Evolutionary conservation across 305 asterid species (phyloP), one percentile per base, ranked within the genome.

Genomic region (Fraxinus dipetala): DNA sequence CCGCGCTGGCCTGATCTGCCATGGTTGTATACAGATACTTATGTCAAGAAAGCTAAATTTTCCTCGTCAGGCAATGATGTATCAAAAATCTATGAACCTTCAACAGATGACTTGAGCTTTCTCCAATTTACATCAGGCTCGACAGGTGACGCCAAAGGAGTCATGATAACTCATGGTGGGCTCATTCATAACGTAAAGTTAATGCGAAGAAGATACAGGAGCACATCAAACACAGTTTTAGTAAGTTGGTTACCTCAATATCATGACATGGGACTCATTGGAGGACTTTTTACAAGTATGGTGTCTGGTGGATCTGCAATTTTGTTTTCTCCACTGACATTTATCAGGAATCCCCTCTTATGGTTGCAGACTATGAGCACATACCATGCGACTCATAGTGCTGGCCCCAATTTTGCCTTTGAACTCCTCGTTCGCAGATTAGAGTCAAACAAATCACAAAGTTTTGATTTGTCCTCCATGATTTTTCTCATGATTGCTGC

Each of bases 71-170:
- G 78, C 13, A 79, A 63, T 56, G 84, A 79, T 10, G 59, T 35
- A 26, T 43, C 34, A 7, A 84, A 83, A 72, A 76, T 72, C 14
- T 26, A 72, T 6, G 89, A 89, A 32, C 89, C 91, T 32, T 61
- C 81, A 13, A 20, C 76, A 34, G 35, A 89, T 1, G 92, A 93
- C 61, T 80, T 92, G 67, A 91, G 96, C 75, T 93, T 93, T 83
- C 92, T 93, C 35, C 97, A 93, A 22, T 93, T 89, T 83, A 93
- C 97, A 20, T 93, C 97, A n/a, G 95, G 97, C n/a, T 93, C 97
- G 6, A 93, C 97, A 0, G 91, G 92, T 34, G 94, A 92, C 72
- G 90, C 97, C 18, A 93, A 93, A 83, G 97, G 97, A 79, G 97
- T 93, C 63, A 92, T 90, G 95, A 90, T 93, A 75, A 91, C 92